Conservation (phyloP, 2,329 filamentous ascomycete genomes). For the Penicillium hordei region DNA sequence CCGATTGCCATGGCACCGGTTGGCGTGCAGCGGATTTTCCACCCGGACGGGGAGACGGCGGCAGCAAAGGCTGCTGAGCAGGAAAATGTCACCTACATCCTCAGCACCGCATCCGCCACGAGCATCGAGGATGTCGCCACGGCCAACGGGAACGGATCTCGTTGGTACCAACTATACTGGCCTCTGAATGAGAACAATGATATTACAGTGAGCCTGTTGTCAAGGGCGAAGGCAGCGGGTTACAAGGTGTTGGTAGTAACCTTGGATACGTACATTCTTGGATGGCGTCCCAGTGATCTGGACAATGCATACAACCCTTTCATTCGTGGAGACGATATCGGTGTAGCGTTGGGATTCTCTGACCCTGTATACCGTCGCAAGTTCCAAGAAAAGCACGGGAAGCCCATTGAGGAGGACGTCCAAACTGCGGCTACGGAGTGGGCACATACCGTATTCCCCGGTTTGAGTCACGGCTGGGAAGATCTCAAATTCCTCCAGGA, state of each 20-base stretch:
- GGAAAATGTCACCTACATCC: constrained; percentile 62
- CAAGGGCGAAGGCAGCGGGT: constrained; percentile 59
- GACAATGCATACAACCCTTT: constrained; percentile 55
- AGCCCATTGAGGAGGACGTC: constrained; percentile 47
- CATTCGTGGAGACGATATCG: constrained; percentile 39
- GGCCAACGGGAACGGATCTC: constrained; percentile 54
- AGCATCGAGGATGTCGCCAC: constrained; percentile 65
- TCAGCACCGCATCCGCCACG: constrained; percentile 63
- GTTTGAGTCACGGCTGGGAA: constrained; percentile 58
- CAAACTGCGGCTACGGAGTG: constrained; percentile 51
- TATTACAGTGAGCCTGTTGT: constrained; percentile 62
- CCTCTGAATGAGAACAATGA: constrained; percentile 58
- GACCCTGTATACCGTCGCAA: constrained; percentile 64
- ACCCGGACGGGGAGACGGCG: constrained; percentile 62
- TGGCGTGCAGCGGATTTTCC: constrained; percentile 67
- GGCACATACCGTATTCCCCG: constrained; percentile 54
- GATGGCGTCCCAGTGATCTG: constrained; percentile 67
- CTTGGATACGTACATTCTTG: constrained; percentile 67
- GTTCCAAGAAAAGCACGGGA: constrained; percentile 49
- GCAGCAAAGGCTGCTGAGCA: constrained; percentile 60
- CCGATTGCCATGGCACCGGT: constrained; percentile 66
- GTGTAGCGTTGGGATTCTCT: constrained; percentile 61
- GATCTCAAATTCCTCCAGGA: constrained; percentile 57
- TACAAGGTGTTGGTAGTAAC: constrained; percentile 69
- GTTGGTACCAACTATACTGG: constrained; percentile 78